Base-by-base conservation (phyloP, 305 asterid species). In the Fraxinus sp. region DNA sequence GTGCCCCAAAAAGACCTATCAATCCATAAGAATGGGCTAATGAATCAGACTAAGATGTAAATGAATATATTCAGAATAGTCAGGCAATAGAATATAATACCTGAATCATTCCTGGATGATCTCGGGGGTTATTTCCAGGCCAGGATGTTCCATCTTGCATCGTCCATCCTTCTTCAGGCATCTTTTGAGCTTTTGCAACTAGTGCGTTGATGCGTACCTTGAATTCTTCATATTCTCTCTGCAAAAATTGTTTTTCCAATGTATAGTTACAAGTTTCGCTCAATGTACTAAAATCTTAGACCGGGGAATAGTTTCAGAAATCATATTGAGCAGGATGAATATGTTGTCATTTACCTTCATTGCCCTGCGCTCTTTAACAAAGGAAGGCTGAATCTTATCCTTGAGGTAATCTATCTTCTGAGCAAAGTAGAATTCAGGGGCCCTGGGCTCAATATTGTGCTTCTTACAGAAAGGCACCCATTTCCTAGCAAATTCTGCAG, bases 391-490 rank as follows among this genome's bases (percentile, higher is more conserved):
- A 86, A 91, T 85, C 87, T 91, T 92, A 87, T 91, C 97, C 89
- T 91, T 90, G 72, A 92, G 87, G 82, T 91, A 92, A 84, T 92
- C 97, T 71, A 92, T 92, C 87, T 91, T 91, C 90, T 89, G 93
- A 87, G 91, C 90, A 84, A 92, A 92, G 83, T 92, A 92, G 85
- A 91, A 92, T 68, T 92, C 97, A 52, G 97, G 97, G 77, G 97
- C 97, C 86, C 97, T 88, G 16, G 97, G 97, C 88, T 92, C 94
- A 81, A 92, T 90, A 66, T 55, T 86, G 86, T 90, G 89, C 86
- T 92, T 92, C 90, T 92, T 92, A 87, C 94, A 92, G 87, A 92
- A 92, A 75, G 97, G 97, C 28, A 91, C 97, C 97, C 97, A 92
- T 85, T 87, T 91, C 83, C 90, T 90, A 26, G 97, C 97, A 85